Base-by-base conservation (phyloP, 1,284 basidiomycete species). In the Heterobasidion occidentale region DNA sequence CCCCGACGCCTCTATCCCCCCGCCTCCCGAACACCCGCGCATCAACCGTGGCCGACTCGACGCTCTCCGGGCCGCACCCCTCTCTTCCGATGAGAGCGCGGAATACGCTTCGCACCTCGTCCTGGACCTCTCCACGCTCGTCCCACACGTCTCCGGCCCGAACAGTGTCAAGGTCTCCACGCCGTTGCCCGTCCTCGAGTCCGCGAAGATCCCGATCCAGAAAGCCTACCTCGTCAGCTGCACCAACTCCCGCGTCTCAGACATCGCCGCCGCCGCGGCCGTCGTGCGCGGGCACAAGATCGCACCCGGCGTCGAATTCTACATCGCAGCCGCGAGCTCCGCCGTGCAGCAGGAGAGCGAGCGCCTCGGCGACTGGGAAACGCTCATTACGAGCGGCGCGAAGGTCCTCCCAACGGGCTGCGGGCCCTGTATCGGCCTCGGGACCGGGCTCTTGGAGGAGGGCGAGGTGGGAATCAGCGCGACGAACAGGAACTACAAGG, bases 171-270 rank as follows among this genome's bases (percentile, higher is more conserved):
- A 99, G 71, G 73, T 98, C 42, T 91, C 94, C 15, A 98, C 89
- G 0, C 92, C 96, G 0, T 81, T 99, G 0, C 88, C 94, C 5
- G 77, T 81, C 46, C 82, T 99, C 17, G 84, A 91, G 65, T 73
- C 83, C 47, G 75, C 81, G 46, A 81, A 80, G 36, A 90, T 99
- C 64, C 75, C 81, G 33, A 98, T 99, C 69, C 83, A 99, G 68
- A 99, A 99, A 72, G 96, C 96, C 0, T 99, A 99, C 73, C 90
- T 99, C 54, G 93, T 99, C 51, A 95, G 92, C 60, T 99, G 96
- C 72, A 98, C 97, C 61, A 99, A 99, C 73, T 95, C 96, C 5
- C 91, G 97, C 46, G 89, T 91, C 0, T 98, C 95, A 0, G 96
- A 99, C 66, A 88, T 99, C 59, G 84, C 91, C 14, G 90, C 93